Base-by-base conservation (phyloP, 2,329 filamentous ascomycete species). In the Gliomastix tumulicola region DNA sequence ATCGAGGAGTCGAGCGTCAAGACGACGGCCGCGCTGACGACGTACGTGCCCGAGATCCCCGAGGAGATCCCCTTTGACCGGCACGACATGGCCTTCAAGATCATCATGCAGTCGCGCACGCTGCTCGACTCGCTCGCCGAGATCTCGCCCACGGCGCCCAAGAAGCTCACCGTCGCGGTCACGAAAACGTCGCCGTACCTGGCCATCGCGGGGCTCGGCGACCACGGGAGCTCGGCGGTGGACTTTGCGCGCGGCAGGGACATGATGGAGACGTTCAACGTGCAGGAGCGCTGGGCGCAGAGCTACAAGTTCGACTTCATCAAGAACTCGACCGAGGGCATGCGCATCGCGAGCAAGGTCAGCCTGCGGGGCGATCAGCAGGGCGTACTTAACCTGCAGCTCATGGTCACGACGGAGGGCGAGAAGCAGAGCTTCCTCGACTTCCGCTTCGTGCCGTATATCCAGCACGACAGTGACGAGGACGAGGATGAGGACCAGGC, bases 351-450 rank as follows among this genome's bases (percentile, higher is more conserved):
- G 5, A 89, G 76, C 51, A 98, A 97, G 61, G 89, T 97, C 40
- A 95, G 88, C 54, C 74, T 98, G 42, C 74, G 92, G 13, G 83
- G 88, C 1, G 92, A 98, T 59, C 71, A 76, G 3, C 87, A 95
- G 55, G 90, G 92, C 1, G 90, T 98, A 21, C 60, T 98, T 45
- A 96, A 87, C 59, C 64, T 97, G 56, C 92, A 98, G 54, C 96
- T 97, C 51, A 92, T 98, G 84, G 82, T 98, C 13, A 88, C 96
- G 54, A 71, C 89, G 30, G 87, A 92, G 43, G 74, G 75, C 7
- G 73, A 75, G 6, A 69, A 70, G 18, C 68, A 79, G 27, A 85
- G 79, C 48, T 94, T 90, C 60, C 70, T 92, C 18, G 85, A 92
- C 57, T 94, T 90, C 57, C 71, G 84, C 16, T 87, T 92, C 53